Evolutionary conservation across 208 protist species (phyloP).

Genomic region (Wallacemonas sp.): DNA sequence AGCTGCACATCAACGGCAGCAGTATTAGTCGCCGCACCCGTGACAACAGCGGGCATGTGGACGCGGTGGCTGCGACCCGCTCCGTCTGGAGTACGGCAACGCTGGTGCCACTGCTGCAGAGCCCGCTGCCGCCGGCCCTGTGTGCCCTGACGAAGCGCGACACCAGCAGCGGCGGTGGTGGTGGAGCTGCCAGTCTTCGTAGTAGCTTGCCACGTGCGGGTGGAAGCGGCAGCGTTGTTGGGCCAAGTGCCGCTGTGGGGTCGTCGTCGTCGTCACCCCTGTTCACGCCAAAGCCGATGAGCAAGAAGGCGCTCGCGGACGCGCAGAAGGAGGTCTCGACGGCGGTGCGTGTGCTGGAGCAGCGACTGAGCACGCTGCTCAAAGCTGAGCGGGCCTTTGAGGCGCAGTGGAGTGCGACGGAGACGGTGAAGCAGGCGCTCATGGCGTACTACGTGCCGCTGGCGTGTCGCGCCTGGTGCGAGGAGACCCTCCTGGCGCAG

Average conservation of each 20-base stretch:
- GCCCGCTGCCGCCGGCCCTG: conserved; percentile 7
- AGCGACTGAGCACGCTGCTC: conserved; percentile 50
- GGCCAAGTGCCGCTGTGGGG: conserved; percentile 17
- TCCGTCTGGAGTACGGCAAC: conserved; percentile 36
- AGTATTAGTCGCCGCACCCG: not conserved
- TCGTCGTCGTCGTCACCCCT: conserved; percentile 20
- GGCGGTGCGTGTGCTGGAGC: conserved; percentile 48
- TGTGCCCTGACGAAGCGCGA: conserved; percentile 1
- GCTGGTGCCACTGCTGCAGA: conserved; percentile 9
- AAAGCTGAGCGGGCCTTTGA: conserved; percentile 68
- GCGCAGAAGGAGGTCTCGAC: conserved; percentile 31
- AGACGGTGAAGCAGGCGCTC: conserved; percentile 53
- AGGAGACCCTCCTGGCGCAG: conserved; percentile 28
- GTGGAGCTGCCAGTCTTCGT: not conserved
- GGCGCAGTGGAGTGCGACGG: conserved; percentile 68
- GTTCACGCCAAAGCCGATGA: conserved; percentile 21
- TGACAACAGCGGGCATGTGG: not conserved
- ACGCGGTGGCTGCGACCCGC: not conserved
- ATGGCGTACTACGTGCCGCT: conserved; percentile 57
- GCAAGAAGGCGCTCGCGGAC: conserved; percentile 33
- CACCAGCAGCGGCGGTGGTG: not conserved
- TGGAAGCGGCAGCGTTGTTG: conserved; percentile 23
- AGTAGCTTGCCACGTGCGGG: too few species aligned
- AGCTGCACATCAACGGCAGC: not conserved
- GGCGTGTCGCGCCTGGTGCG: conserved; percentile 55